Evolutionary conservation across 345 rosid species (phyloP).

Genomic region (Camelina neglecta): DNA sequence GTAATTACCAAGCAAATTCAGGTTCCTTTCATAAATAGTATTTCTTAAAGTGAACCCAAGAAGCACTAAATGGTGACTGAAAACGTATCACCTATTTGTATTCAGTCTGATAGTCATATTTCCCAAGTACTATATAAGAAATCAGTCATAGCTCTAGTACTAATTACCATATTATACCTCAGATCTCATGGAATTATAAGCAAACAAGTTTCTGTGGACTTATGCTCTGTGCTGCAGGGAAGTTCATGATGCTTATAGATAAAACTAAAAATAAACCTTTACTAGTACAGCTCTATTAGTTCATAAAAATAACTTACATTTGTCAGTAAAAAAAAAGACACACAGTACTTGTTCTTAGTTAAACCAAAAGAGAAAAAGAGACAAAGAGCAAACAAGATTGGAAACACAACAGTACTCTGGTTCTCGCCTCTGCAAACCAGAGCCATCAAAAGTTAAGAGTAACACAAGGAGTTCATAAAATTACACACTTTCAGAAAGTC

Average conservation of each 20-base stretch:
- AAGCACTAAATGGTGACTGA: constrained; percentile 9
- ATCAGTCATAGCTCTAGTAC: constrained; percentile 5
- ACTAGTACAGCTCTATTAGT: neutral
- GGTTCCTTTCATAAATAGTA: constrained; percentile 16
- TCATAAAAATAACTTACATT: constrained; percentile 17
- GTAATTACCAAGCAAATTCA: constrained; percentile 1
- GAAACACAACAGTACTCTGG: neutral
- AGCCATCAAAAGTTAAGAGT: neutral
- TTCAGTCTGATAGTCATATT: constrained; percentile 4
- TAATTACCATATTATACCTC: constrained; percentile 16
- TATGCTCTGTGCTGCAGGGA: constrained; percentile 16
- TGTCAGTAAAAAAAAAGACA: neutral
- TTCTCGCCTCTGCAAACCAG: neutral
- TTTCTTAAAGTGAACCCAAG: constrained; percentile 12
- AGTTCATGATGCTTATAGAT: constrained; percentile 25
- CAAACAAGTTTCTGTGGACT: constrained; percentile 13
- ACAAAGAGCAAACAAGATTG: constrained; percentile 1
- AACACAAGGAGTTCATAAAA: neutral
- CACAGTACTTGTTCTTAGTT: neutral
- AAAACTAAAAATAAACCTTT: neutral
- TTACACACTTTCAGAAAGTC: neutral
- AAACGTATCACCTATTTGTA: neutral
- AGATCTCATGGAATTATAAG: constrained; percentile 18
- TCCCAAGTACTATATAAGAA: neutral
- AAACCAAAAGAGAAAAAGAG: constrained; percentile 10